Evolutionary conservation across 345 rosid genomes (phyloP).

Genomic region (Citrus medica): DNA sequence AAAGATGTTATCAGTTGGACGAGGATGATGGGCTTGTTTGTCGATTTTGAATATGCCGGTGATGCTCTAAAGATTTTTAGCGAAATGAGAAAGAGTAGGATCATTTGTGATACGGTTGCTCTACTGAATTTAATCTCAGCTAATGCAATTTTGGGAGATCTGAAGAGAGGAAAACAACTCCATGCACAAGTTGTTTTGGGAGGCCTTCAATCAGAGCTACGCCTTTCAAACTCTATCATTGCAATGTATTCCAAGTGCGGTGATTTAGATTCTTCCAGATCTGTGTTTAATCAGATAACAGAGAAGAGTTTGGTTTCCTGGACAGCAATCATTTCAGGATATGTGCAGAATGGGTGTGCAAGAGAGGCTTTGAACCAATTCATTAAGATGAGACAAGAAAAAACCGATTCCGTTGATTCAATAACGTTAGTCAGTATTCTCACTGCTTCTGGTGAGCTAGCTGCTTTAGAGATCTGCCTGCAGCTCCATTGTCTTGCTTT

Average conservation of each 20-base stretch:
- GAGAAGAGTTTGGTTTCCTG: constrained; percentile 42
- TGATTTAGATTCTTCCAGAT: constrained; percentile 34
- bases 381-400: constrained; percentile 22
- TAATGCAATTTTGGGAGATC: constrained; percentile 34
- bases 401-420: constrained; percentile 29
- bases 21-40: constrained; percentile 36
- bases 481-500: constrained; percentile 43
- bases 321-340: constrained; percentile 45
- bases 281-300: constrained; percentile 26
- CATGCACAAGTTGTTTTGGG: constrained; percentile 36
- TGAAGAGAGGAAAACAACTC: constrained; percentile 35
- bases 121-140: constrained; percentile 35
- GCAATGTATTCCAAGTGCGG: constrained; percentile 47
- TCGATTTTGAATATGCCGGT: constrained; percentile 28
- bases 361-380: constrained; percentile 37
- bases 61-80: constrained; percentile 29
- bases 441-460: constrained; percentile 30
- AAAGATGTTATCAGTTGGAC: constrained; percentile 44
- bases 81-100: constrained; percentile 22
- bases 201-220: constrained; percentile 27
- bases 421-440: constrained; percentile 25
- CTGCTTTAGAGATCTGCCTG: constrained; percentile 31
- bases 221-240: constrained; percentile 33
- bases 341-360: constrained; percentile 28
- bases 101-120: constrained; percentile 27